phyloP scores from a whole-genome alignment of 495 filamentous ascomycete genomes.

The Neurospora pannonica region DNA sequence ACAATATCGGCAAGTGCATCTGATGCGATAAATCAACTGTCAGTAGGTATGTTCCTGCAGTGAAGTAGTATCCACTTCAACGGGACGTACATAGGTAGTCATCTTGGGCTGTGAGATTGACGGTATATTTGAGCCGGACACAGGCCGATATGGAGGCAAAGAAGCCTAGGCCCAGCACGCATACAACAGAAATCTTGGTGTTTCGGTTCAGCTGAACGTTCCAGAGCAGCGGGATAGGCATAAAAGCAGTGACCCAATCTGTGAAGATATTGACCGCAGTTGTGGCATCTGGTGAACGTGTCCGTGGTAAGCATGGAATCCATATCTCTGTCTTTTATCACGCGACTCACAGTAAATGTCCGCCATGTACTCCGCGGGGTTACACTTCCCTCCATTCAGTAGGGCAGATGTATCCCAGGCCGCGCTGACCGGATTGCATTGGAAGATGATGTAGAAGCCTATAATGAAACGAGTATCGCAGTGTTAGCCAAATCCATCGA shows the following conservation, averaged over 20 bases:
- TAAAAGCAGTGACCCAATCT: background rate
- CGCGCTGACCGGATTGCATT: background rate
- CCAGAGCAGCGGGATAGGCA: background rate
- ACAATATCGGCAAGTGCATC: background rate
- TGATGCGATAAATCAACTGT: background rate
- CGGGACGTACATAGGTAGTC: background rate
- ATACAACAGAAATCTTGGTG: background rate
- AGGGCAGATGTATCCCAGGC: background rate
- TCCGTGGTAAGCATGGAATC: background rate
- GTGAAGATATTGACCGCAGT: background rate
- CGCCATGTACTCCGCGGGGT: background rate
- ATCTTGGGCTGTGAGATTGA: background rate
- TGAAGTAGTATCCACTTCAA: background rate
- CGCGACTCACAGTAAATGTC: background rate
- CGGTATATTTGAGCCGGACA: background rate
- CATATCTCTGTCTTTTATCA: background rate
- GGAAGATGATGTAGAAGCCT: background rate
- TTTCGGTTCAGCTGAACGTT: background rate
- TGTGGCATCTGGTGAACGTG: background rate
- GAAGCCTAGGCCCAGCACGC: background rate
- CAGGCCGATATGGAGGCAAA: background rate
- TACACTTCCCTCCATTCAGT: background rate
- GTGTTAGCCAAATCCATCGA: background rate
- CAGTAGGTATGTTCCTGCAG: background rate
- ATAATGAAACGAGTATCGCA: background rate